These are phyloP conservation scores for Lichtheimia corymbifera DNA, from an alignment of 371 early-diverging fungal genomes.

Conservation along the genomic window DNA sequence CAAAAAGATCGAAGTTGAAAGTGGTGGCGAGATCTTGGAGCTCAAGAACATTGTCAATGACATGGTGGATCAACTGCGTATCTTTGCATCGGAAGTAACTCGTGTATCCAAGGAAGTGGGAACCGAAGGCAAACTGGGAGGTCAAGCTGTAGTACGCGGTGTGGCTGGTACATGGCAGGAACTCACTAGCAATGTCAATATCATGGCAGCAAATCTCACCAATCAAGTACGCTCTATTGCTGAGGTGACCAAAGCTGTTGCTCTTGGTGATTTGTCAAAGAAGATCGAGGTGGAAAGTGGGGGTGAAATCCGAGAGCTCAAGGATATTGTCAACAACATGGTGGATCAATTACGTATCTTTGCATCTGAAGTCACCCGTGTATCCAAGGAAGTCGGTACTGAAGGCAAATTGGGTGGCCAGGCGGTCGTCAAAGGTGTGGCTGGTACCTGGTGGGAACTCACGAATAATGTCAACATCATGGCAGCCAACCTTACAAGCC, in stretches of 20 bases:
- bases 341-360: slow-evolving; percentile 58
- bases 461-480: slow-evolving; percentile 58
- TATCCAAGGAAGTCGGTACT: no score
- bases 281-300: slow-evolving; percentile 30
- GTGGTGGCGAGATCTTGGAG: slow-evolving; percentile 38
- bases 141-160: slow-evolving; percentile 44
- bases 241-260: slow-evolving; percentile 48
- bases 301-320: slow-evolving; percentile 47
- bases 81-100: slow-evolving; percentile 34
- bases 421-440: slow-evolving; percentile 39
- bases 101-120: no score
- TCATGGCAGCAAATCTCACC: slow-evolving; percentile 44
- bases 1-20: slow-evolving; percentile 49
- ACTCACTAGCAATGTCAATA: slow-evolving; percentile 49
- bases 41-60: slow-evolving; percentile 69
- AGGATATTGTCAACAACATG: slow-evolving; percentile 70
- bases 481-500: slow-evolving; percentile 55
- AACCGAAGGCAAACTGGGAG: slow-evolving; percentile 28
- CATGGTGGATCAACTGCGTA: slow-evolving; percentile 60
- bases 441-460: slow-evolving; percentile 55
- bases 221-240: slow-evolving; percentile 54
- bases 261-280: slow-evolving; percentile 46
- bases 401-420: slow-evolving; percentile 38
- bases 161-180: slow-evolving; percentile 57
- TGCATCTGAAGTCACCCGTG: slow-evolving; percentile 16